Evolutionary conservation across 257 asterid species (phyloP), one percentile per base, ranked within the genome.

Genomic region (Lycium barbarum): DNA sequence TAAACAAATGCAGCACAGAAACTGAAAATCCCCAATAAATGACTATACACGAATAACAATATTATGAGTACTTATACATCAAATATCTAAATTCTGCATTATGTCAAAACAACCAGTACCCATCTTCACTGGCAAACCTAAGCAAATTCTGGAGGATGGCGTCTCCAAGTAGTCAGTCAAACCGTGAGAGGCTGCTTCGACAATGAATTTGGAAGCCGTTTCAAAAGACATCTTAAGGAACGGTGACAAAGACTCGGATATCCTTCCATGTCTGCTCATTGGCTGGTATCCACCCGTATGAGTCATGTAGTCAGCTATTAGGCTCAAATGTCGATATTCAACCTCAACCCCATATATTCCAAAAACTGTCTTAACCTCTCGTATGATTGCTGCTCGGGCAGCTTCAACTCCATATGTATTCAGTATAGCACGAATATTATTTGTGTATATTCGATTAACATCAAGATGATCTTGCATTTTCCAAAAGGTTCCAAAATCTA

Each of bases 61-160:
- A 49, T 49, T 38, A 38, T 9, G 11, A 6, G 54, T 49, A 9
- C 54, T 49, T 49, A 49, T 49, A 49, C 9, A 49, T 49, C 54
- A 49, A 72, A 51, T 49, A 33, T 90, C 92, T 87, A 93, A 80
- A 72, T 89, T 90, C 63, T 95, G 99, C 99, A 94, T 94, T 87
- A 95, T 61, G 53, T 93, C 97, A 84, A 94, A 94, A 83, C 91
- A 85, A 55, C 99, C 99, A 2, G 98, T 95, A 20, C 99, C 98
- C 89, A 95, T 85, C 86, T 93, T 95, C 13, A 92, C 98, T 13
- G 99, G 98, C 92, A 95, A 87, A n/a, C 99, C 99, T 35, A 96
- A 85, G 86, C 97, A 93, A 83, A 96, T 83, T 76, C 99, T 88
- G 2, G 99, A 86, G 9, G 98, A 93, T 11, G 98, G 97, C 0